phyloP scores from a whole-genome alignment of 1,284 basidiomycete species.

The Coriolopsis trogii region DNA sequence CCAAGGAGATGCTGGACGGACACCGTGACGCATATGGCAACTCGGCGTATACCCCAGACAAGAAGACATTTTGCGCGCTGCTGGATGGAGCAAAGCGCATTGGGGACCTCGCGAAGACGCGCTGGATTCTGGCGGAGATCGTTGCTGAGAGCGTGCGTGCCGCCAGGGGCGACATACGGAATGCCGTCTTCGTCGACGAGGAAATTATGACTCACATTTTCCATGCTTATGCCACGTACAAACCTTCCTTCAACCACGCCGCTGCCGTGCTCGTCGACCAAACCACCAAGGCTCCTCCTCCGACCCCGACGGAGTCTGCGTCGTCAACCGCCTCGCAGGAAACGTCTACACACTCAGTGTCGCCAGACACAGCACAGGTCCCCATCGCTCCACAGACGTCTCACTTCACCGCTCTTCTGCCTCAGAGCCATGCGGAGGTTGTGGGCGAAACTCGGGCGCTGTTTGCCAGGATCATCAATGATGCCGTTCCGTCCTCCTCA shows the following conservation, averaged over 20 bases:
- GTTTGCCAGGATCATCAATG: constrained; percentile 70
- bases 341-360: neutral
- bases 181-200: constrained; percentile 57
- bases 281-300: neutral
- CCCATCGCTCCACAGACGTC: neutral
- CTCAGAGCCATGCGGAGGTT: constrained; percentile 77
- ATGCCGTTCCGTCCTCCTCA: constrained; percentile 33
- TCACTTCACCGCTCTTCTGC: constrained; percentile 62
- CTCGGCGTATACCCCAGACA: constrained; percentile 64
- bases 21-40: constrained; percentile 65
- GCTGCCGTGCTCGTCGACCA: constrained; percentile 41
- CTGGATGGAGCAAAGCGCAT: constrained; percentile 88
- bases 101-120: constrained; percentile 80
- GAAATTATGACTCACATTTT: constrained; percentile 85
- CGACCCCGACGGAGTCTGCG: neutral
- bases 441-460: constrained; percentile 73
- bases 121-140: constrained; percentile 94
- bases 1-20: constrained; percentile 81
- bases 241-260: constrained; percentile 64
- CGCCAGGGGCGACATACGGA: constrained; percentile 25
- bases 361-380: neutral
- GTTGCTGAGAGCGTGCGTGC: constrained; percentile 43
- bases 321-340: neutral
- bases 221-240: constrained; percentile 85
- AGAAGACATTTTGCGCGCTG: constrained; percentile 79